Conservation (phyloP, 2,329 filamentous ascomycete species). For the Pyricularia grisea region DNA sequence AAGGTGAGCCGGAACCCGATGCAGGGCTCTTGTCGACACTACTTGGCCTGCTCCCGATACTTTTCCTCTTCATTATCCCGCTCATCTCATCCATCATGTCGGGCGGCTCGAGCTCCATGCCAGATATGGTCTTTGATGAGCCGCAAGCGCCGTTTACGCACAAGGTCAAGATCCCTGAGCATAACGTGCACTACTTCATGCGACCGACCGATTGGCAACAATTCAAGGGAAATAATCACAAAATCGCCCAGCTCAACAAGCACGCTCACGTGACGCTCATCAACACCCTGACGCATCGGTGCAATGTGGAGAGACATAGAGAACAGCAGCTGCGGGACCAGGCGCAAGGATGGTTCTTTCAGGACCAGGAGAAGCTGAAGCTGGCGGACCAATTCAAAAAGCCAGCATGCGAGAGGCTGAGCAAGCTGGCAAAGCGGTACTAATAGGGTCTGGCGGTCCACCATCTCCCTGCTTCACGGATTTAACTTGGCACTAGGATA, state of each 20-base stretch:
- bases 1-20: constrained; percentile 38
- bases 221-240: constrained; percentile 49
- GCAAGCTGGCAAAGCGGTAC: constrained; percentile 23
- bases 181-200: constrained; percentile 3
- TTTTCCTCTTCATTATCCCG: constrained; percentile 81
- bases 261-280: constrained; percentile 68
- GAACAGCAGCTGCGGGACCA: constrained; percentile 63
- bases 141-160: constrained; percentile 64
- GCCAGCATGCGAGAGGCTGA: constrained; percentile 43
- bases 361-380: constrained; percentile 70
- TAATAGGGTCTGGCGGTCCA: background rate
- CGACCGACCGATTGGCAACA: constrained; percentile 1
- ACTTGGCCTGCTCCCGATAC: constrained; percentile 72
- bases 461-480: background rate
- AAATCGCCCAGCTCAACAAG: constrained; percentile 67
- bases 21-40: constrained; percentile 48
- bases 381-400: constrained; percentile 47
- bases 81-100: constrained; percentile 74
- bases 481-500: background rate
- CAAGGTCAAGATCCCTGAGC: constrained; percentile 22
- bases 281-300: constrained; percentile 56
- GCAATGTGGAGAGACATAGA: constrained; percentile 61
- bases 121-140: constrained; percentile 67
- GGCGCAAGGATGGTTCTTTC: constrained; percentile 80
- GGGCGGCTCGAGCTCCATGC: constrained; percentile 43